These are phyloP conservation scores for Chaetomium strumarium DNA, from an alignment of 2,329 filamentous ascomycete genomes.

Conservation along the genomic window DNA sequence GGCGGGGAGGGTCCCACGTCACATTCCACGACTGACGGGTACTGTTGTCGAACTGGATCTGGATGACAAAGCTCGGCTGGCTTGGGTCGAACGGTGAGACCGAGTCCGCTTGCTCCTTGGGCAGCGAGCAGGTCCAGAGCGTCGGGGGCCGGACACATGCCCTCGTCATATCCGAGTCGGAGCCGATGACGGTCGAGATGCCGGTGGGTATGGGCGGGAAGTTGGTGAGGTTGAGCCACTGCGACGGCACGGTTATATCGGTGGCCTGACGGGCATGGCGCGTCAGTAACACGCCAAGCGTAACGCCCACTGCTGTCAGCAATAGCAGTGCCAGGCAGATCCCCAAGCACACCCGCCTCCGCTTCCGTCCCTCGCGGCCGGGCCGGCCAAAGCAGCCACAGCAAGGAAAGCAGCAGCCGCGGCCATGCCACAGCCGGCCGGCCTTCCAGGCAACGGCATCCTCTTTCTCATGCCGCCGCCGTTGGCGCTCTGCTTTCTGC, in stretches of 20 bases:
- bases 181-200: constrained; percentile 68
- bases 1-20: constrained; percentile 33
- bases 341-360: constrained; percentile 53
- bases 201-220: constrained; percentile 86
- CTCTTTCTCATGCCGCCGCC: constrained; percentile 58
- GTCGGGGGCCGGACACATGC: constrained; percentile 67
- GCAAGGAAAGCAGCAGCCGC: constrained; percentile 55
- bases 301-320: constrained; percentile 51
- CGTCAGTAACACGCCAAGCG: constrained; percentile 53
- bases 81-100: constrained; percentile 58
- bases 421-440: constrained; percentile 60
- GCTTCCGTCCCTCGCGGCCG: constrained; percentile 58
- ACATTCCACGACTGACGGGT: constrained; percentile 46
- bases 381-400: constrained; percentile 60
- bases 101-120: constrained; percentile 66
- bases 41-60: constrained; percentile 68
- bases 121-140: constrained; percentile 80
- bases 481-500: constrained; percentile 45
- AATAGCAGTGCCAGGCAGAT: constrained; percentile 46
- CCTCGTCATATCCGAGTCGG: constrained; percentile 56
- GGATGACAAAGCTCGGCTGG: constrained; percentile 72
- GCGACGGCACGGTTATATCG: constrained; percentile 34
- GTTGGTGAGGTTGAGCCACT: constrained; percentile 78
- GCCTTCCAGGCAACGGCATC: constrained; percentile 52
- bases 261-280: constrained; percentile 28